Evolutionary conservation across 768 basidiomycete genomes (phyloP).

Genomic region (Psilocybe sp.): DNA sequence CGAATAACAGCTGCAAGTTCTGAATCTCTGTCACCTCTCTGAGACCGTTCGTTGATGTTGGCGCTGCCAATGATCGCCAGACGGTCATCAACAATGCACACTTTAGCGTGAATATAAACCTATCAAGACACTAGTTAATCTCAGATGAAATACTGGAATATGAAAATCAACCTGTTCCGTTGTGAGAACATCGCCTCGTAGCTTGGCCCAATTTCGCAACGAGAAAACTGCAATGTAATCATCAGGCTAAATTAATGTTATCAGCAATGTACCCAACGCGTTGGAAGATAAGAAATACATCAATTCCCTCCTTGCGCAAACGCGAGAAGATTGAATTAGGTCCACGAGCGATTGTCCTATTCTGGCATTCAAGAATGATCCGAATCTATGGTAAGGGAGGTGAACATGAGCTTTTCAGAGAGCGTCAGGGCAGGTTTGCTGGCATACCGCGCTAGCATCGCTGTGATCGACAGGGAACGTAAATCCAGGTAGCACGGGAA

Average conservation of each 20-base stretch:
- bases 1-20: conserved; percentile 90
- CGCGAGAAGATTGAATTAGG: conserved; percentile 89
- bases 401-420: background rate
- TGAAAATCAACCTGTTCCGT: conserved; percentile 73
- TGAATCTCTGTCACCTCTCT: conserved; percentile 94
- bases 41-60: conserved; percentile 96
- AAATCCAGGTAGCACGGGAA: conserved; percentile 92
- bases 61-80: conserved; percentile 93
- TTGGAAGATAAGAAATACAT: conserved; percentile 49
- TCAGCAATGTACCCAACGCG: background rate
- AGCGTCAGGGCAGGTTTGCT: conserved; percentile 3
- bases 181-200: conserved; percentile 77
- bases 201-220: conserved; percentile 90
- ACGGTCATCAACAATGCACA: conserved; percentile 91
- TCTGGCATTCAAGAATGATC: conserved; percentile 94
- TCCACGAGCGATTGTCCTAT: conserved; percentile 82
- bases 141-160: background rate
- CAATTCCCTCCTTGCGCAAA: conserved; percentile 81
- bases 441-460: conserved; percentile 85
- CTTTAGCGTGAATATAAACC: conserved; percentile 90
- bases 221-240: conserved; percentile 92
- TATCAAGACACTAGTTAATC: conserved; percentile 21
- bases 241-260: conserved; percentile 59
- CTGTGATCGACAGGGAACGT: conserved; percentile 89
- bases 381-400: conserved; percentile 56